A percentile compares a stretch with the other conserved stretches of the same genome.
These are phyloP conservation scores for Firmiana major DNA, from an alignment of 345 rosid species.

Conservation along the genomic window DNA sequence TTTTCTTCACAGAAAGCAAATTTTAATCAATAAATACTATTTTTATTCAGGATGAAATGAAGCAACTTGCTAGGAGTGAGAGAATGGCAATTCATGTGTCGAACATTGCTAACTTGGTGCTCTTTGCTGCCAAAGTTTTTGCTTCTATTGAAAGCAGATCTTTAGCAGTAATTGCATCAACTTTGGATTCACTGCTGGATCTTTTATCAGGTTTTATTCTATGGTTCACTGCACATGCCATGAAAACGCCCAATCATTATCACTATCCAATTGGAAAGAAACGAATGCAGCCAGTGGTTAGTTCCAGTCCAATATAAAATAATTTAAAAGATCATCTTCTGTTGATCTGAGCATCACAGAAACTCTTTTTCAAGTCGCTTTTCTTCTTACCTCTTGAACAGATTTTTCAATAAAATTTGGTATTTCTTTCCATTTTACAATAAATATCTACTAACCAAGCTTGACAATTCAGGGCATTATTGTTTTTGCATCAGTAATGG, in stretches of 20 bases:
- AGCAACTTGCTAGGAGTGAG: constrained; percentile 8
- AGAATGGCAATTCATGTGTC: constrained; percentile 44
- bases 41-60: constrained; percentile 36
- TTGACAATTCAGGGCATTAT: constrained; percentile 44
- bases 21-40: background rate
- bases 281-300: constrained; percentile 87
- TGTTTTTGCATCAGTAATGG: constrained; percentile 65
- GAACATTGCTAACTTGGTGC: constrained; percentile 56
- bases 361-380: background rate
- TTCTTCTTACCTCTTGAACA: background rate
- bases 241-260: constrained; percentile 66
- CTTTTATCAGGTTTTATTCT: constrained; percentile 78
- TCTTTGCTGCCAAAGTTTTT: constrained; percentile 68
- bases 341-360: background rate
- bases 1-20: background rate
- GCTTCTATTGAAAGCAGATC: constrained; percentile 73
- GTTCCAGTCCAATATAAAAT: background rate
- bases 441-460: background rate
- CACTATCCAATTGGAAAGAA: constrained; percentile 79
- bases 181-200: constrained; percentile 80
- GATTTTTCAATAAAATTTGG: background rate
- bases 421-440: background rate
- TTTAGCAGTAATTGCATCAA: constrained; percentile 79
- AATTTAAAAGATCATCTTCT: background rate
- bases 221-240: constrained; percentile 80